Base-by-base conservation (phyloP, 139 green algal species). In the Limnomonas spitsbergensis region DNA sequence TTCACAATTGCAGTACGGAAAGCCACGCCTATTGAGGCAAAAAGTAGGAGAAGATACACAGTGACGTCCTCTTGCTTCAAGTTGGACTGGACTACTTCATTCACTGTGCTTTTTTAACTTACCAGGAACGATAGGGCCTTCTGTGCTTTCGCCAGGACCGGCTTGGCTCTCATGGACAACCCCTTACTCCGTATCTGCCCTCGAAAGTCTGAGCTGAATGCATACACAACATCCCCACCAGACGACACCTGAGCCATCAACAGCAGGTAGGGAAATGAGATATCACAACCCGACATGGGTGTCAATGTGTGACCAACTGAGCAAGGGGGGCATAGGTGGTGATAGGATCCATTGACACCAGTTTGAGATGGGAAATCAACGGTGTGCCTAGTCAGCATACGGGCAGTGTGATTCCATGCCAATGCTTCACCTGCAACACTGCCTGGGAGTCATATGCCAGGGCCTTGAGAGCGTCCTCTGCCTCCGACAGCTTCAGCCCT, bases 201-300 rank as follows among this genome's bases (percentile, higher is more conserved):
- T 7, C 81, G 81, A 79, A 97, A 97, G 77, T 88, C 81, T 9
- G 40, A 53, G 0, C 85, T 73, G 71, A 98, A 92, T 0, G 84
- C 82, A 80, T 97, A 99, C 52, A 98, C 82, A 4, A 98, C 85
- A 37, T 98, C 94, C 31, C 95, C 95, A 27, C 87, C 79, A 6
- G 84, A 27, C 0, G 94, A 96, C 9, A 99, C 95, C 90, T 94
- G 81, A 29, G 67, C 39, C 42, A 6, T 31, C 29, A 3, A 14
- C n/a, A 27, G 74, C 36, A 56, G 35, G 36, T 14, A 34, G 69
- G 20, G 67, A 73, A 4, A 29, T 73, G 67, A 52, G 29, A 3
- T 24, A 29, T 76, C 3, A 20, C 36, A 66, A 7, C 26, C n/a
- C 14, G 26, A 4, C 4, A 32, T 69, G 56, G 26, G n/a, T n/a